These are phyloP conservation scores for Scheffersomyces coipomensis DNA, from an alignment of 805 yeast species.

Conservation along the genomic window DNA sequence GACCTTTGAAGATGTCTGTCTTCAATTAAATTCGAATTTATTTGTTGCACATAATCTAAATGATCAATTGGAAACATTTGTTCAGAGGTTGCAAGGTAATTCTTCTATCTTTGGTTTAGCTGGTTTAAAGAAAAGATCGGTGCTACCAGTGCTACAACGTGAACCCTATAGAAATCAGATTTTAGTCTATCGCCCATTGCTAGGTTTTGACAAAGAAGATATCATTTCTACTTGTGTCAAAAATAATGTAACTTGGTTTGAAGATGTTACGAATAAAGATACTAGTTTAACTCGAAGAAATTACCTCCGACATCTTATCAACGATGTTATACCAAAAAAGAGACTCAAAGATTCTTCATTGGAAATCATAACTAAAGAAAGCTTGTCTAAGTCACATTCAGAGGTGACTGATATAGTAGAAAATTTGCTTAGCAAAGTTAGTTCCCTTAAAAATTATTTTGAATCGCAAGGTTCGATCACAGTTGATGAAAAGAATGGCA, in stretches of 20 bases:
- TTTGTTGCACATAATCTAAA: conserved; percentile 67
- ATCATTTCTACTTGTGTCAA: conserved; percentile 45
- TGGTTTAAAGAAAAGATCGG: conserved; percentile 43
- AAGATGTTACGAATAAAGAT: conserved; percentile 64
- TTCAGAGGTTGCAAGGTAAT: conserved; percentile 48
- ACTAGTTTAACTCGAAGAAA: conserved; percentile 57
- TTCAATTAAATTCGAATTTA: conserved; percentile 27
- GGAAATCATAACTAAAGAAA: conserved; percentile 6
- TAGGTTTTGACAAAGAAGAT: conserved; percentile 42
- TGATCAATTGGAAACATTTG: conserved; percentile 71
- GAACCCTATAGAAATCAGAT: conserved; percentile 16
- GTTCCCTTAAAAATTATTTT: conserved; percentile 5
- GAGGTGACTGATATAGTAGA: conserved; percentile 7
- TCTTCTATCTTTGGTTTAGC: conserved; percentile 53
- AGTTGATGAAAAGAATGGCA: conserved; percentile 5
- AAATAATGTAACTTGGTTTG: conserved; percentile 57
- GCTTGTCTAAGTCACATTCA: conserved; percentile 10
- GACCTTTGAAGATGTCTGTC: conserved; percentile 42
- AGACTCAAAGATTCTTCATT: conserved; percentile 3
- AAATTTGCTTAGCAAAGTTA: conserved; percentile 5
- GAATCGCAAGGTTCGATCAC: background rate
- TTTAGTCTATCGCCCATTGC: conserved; percentile 50
- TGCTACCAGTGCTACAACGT: conserved; percentile 23
- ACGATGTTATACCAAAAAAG: conserved; percentile 20
- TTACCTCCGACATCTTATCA: conserved; percentile 41